phyloP scores from a whole-genome alignment of 2,329 filamentous ascomycete species.

The Tricladium varicosporioides region DNA sequence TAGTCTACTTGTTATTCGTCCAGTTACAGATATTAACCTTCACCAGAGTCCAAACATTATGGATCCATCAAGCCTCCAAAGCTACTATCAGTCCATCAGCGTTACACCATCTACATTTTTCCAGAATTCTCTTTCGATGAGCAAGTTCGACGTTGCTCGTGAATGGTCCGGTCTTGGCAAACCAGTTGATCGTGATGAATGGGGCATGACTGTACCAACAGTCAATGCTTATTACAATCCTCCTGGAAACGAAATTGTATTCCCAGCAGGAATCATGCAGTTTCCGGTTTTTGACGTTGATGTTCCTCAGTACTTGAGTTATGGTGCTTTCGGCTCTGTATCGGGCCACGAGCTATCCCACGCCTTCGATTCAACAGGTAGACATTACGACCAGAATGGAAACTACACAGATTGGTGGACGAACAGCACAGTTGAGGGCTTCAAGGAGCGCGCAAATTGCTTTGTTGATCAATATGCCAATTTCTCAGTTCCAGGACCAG shows the following conservation, averaged over 20 bases:
- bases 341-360: conserved; percentile 70
- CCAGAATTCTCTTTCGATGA: conserved; percentile 52
- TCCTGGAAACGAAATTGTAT: conserved; percentile 59
- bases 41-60: conserved; percentile 54
- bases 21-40: conserved; percentile 13
- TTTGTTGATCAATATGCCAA: conserved; percentile 67
- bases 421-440: conserved; percentile 54
- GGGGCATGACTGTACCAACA: conserved; percentile 58
- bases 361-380: conserved; percentile 65
- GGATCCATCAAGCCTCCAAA: conserved; percentile 51
- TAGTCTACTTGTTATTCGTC: background rate
- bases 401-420: conserved; percentile 69
- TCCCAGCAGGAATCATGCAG: conserved; percentile 70
- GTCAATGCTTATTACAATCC: conserved; percentile 69
- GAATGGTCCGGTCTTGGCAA: conserved; percentile 59
- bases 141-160: conserved; percentile 44
- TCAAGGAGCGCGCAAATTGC: conserved; percentile 58
- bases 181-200: conserved; percentile 58
- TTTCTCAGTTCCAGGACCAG: conserved; percentile 55
- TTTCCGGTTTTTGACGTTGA: conserved; percentile 62
- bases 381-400: conserved; percentile 62
- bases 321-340: conserved; percentile 67
- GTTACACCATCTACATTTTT: conserved; percentile 54
- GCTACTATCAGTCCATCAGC: conserved; percentile 55
- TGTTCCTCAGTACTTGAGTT: conserved; percentile 63